These are phyloP conservation scores for Stentor coeruleus DNA, from an alignment of 73 alveolate genomes.

Conservation along the genomic window DNA sequence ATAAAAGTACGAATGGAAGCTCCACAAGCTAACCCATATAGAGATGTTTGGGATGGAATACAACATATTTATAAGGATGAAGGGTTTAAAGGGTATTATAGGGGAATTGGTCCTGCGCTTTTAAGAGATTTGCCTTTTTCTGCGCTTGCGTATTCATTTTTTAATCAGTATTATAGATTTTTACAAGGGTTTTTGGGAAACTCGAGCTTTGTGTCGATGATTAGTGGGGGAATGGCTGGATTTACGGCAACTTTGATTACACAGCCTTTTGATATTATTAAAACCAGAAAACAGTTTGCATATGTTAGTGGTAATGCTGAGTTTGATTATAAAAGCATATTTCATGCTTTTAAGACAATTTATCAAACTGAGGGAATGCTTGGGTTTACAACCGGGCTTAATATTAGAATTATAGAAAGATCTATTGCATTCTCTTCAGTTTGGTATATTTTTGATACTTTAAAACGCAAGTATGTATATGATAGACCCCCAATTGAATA, in stretches of 20 bases:
- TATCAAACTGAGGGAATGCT: not conserved
- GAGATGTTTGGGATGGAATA: not conserved
- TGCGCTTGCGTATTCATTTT: constrained; percentile 17
- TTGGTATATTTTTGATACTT: not conserved
- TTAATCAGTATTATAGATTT: not conserved
- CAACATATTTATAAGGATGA: not conserved
- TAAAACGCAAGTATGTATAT: no score
- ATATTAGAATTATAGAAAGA: not conserved
- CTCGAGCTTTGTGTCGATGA: not conserved
- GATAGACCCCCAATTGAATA: no score
- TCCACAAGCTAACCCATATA: constrained; percentile 4
- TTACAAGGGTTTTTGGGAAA: not conserved
- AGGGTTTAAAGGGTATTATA: constrained; percentile 19
- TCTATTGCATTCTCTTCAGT: not conserved
- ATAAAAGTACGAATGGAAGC: constrained; percentile 20
- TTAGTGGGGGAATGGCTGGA: constrained; percentile 20
- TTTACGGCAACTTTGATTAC: constrained; percentile 8
- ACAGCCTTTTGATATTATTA: constrained; percentile 19
- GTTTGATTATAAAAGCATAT: not conserved
- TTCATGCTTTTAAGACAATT: not conserved
- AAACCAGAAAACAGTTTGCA: not conserved
- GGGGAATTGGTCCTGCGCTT: not conserved
- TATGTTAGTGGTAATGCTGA: not conserved
- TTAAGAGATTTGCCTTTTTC: constrained; percentile 20
- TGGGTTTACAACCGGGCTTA: constrained; percentile 10